Percentiles rank a stretch among this genome's conserved stretches.
These are phyloP conservation scores for Fusarium hostae DNA, from an alignment of 2,329 filamentous ascomycete species.

Conservation along the genomic window DNA sequence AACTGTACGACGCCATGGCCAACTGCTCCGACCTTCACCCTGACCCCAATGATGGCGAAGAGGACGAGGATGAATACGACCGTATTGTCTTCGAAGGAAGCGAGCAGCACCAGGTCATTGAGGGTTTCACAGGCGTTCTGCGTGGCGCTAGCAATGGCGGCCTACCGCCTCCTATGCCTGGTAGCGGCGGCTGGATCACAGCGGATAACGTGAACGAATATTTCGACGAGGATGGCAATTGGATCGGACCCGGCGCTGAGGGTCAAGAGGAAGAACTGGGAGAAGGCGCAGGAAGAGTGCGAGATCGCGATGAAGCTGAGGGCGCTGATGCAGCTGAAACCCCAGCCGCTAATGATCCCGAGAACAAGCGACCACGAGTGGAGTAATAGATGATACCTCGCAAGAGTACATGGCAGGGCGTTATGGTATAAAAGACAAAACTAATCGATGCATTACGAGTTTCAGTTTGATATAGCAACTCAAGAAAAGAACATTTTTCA, in stretches of 20 bases:
- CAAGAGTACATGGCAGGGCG: conserved; percentile 34
- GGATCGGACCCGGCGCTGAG: conserved; percentile 62
- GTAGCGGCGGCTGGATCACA: conserved; percentile 87
- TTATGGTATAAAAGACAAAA: conserved; percentile 24
- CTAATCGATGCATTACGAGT: conserved; percentile 11
- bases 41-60: conserved; percentile 70
- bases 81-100: conserved; percentile 67
- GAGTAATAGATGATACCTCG: conserved; percentile 48
- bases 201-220: conserved; percentile 89
- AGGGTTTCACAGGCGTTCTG: conserved; percentile 67
- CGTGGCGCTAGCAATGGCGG: conserved; percentile 60
- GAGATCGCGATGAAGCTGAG: conserved; percentile 64
- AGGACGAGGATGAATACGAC: conserved; percentile 65
- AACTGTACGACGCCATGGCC: conserved; percentile 76
- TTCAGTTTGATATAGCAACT: background rate
- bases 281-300: conserved; percentile 71
- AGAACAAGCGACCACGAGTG: conserved; percentile 61
- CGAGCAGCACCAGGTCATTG: conserved; percentile 62
- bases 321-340: conserved; percentile 58
- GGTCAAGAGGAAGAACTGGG: conserved; percentile 63
- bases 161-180: conserved; percentile 75
- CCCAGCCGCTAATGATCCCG: conserved; percentile 51
- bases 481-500: background rate
- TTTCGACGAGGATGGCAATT: conserved; percentile 84
- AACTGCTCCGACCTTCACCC: conserved; percentile 81